These are phyloP conservation scores for Boechera divaricarpa DNA, from an alignment of 345 rosid genomes.

Conservation along the genomic window DNA sequence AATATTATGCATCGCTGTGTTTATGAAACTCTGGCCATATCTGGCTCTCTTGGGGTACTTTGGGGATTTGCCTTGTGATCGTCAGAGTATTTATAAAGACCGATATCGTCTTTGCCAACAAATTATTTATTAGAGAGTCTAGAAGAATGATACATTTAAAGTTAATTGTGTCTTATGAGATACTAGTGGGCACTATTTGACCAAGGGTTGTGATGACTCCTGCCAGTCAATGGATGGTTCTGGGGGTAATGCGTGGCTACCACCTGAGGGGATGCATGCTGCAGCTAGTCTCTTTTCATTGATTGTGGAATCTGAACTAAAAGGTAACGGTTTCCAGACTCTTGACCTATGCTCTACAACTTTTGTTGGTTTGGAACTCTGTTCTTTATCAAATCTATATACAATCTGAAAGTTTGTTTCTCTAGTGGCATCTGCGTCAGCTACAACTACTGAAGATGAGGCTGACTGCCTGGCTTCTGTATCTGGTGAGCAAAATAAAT, in stretches of 20 bases:
- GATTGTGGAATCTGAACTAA: conserved; percentile 84
- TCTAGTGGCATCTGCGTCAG: conserved; percentile 73
- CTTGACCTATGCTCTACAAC: conserved; percentile 20
- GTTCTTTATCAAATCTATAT: conserved; percentile 26
- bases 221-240: conserved; percentile 68
- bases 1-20: conserved; percentile 29
- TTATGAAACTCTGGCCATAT: conserved; percentile 35
- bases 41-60: conserved; percentile 24
- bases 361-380: conserved; percentile 30
- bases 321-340: conserved; percentile 53
- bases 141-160: conserved; percentile 24
- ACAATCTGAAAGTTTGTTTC: conserved; percentile 30
- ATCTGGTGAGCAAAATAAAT: conserved; percentile 62
- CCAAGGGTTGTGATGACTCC: conserved; percentile 40
- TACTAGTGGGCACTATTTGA: conserved; percentile 37
- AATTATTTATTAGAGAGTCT: conserved; percentile 26
- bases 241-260: conserved; percentile 66
- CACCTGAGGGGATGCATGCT: conserved; percentile 85
- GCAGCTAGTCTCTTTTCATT: conserved; percentile 79
- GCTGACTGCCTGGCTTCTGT: conserved; percentile 77
- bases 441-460: conserved; percentile 66
- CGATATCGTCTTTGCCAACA: conserved; percentile 25
- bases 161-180: conserved; percentile 24
- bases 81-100: conserved; percentile 14
- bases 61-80: conserved; percentile 15